Evolutionary conservation across 2,329 filamentous ascomycete species (phyloP).

Genomic region (Diaporthe vaccinii): DNA sequence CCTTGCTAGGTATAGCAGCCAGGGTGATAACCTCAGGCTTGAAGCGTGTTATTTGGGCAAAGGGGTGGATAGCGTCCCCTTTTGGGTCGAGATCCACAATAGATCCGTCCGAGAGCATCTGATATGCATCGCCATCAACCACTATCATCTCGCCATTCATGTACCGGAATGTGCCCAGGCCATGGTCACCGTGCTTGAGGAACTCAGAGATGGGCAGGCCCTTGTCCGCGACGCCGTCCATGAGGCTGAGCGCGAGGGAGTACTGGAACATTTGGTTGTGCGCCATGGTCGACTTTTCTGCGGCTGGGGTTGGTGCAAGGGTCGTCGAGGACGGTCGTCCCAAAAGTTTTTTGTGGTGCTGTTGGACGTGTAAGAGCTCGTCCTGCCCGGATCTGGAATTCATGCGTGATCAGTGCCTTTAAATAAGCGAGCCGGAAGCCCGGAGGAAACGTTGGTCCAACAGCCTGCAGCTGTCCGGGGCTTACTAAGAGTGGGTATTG

Average conservation of each 20-base stretch:
- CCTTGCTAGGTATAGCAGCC: conserved; percentile 46
- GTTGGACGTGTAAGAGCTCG: not conserved
- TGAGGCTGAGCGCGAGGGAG: conserved; percentile 51
- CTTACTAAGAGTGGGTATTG: conserved; percentile 27
- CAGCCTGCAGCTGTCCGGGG: not conserved
- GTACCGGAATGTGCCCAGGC: conserved; percentile 51
- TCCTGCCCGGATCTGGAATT: not conserved
- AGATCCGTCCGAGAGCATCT: conserved; percentile 52
- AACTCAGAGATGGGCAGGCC: conserved; percentile 48
- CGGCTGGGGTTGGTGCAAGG: not conserved
- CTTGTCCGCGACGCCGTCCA: conserved; percentile 52
- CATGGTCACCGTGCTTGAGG: conserved; percentile 51
- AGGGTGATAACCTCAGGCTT: conserved; percentile 41
- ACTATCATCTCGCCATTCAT: conserved; percentile 54
- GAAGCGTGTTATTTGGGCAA: conserved; percentile 51
- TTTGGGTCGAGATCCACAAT: conserved; percentile 45
- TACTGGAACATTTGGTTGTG: conserved; percentile 52
- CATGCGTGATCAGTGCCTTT: not conserved
- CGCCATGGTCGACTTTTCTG: conserved; percentile 44
- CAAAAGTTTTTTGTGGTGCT: not conserved
- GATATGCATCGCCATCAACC: conserved; percentile 49
- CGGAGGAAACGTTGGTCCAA: conserved; percentile 10
- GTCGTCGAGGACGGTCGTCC: not conserved
- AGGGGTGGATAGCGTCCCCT: conserved; percentile 46
- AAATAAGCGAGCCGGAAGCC: conserved; percentile 10